A percentile compares a stretch with the other conserved stretches of the same genome.
phyloP scores from a whole-genome alignment of 1,284 basidiomycete genomes.

The Nidula niveotomentosa region DNA sequence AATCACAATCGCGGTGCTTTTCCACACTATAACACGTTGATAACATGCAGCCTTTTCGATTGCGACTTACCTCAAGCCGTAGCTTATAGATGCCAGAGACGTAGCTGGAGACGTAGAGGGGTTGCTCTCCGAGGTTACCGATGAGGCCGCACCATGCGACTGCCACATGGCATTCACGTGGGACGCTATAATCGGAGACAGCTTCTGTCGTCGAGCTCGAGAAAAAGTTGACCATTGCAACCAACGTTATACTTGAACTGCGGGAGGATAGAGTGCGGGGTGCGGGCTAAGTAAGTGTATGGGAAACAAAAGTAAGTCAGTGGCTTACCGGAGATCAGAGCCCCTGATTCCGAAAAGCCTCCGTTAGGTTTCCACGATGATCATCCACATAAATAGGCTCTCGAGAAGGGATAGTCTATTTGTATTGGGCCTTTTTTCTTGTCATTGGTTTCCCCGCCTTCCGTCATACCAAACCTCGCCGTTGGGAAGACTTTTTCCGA shows the following conservation, averaged over 20 bases:
- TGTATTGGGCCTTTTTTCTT: slow-evolving; percentile 16
- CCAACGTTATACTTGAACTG: background rate
- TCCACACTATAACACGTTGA: no score
- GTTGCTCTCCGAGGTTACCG: slow-evolving; percentile 17
- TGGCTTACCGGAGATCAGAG: slow-evolving; percentile 32
- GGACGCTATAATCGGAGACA: slow-evolving; percentile 6
- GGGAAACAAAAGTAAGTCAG: slow-evolving; percentile 9
- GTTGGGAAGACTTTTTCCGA: no score
- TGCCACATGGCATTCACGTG: slow-evolving; percentile 33
- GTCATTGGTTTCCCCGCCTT: slow-evolving; percentile 14
- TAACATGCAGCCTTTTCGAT: background rate
- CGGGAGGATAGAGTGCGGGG: background rate
- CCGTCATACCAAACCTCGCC: slow-evolving; percentile 6
- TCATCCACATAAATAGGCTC: slow-evolving; percentile 28
- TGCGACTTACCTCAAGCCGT: no score
- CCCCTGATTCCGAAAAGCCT: slow-evolving; percentile 34
- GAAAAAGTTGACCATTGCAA: no score
- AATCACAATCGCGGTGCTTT: no score
- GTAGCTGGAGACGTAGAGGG: slow-evolving; percentile 6
- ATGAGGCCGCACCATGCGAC: slow-evolving; percentile 13
- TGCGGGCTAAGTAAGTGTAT: background rate
- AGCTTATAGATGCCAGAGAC: no score
- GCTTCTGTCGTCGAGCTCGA: background rate
- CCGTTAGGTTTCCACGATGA: slow-evolving; percentile 34
- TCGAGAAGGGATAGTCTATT: slow-evolving; percentile 27